Evolutionary conservation across 208 protist species (phyloP).

Genomic region (Histomonas meleagridis): DNA sequence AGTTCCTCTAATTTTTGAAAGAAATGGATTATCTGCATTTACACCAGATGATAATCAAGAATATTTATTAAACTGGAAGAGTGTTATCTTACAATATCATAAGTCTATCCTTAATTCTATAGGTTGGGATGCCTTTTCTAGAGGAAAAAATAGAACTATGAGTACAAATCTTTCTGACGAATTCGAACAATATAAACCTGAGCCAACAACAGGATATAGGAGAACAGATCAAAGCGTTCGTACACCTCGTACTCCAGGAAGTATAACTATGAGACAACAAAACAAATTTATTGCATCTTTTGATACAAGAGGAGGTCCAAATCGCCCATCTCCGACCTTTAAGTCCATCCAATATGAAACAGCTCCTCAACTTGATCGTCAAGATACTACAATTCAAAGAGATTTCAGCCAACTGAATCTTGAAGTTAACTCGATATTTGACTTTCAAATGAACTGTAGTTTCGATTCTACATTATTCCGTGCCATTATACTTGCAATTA

Average conservation of each 20-base stretch:
- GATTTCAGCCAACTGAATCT: background rate
- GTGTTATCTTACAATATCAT: background rate
- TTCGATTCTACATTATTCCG: background rate
- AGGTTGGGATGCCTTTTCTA: background rate
- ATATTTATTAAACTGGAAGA: background rate
- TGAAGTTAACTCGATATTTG: background rate
- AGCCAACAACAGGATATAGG: background rate
- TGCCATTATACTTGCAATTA: background rate
- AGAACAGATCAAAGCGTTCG: background rate
- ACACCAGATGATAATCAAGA: slow-evolving; percentile 11
- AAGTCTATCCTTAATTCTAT: background rate
- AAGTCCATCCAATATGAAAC: background rate
- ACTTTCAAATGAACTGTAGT: background rate
- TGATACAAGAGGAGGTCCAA: background rate
- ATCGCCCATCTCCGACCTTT: background rate
- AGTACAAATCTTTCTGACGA: background rate
- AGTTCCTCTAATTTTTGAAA: background rate
- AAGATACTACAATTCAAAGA: background rate
- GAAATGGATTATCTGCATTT: background rate
- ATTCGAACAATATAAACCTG: background rate
- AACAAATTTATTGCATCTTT: background rate
- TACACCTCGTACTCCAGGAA: background rate
- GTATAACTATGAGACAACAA: background rate
- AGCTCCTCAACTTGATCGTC: background rate
- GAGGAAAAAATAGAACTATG: too few relatives aligned